Evolutionary conservation across 306 rosid species (phyloP).

Genomic region (Macrotyloma uniflorum): DNA sequence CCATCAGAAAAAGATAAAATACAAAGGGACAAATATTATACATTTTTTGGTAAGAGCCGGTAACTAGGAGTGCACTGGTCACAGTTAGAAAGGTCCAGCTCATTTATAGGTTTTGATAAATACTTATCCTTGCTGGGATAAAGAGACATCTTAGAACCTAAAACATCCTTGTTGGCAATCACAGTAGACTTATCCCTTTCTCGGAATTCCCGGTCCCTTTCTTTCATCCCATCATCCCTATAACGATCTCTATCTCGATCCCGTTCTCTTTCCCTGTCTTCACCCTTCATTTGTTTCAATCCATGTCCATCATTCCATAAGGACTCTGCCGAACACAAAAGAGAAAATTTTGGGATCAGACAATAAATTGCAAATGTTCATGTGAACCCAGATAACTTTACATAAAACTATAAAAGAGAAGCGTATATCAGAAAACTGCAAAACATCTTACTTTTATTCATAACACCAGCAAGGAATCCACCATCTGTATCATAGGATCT

Average conservation of each 20-base stretch:
- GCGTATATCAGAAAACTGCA: constrained; percentile 27
- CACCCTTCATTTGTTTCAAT: constrained; percentile 68
- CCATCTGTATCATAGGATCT: constrained; percentile 61
- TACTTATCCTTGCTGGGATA: constrained; percentile 93
- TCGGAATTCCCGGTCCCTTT: constrained; percentile 75
- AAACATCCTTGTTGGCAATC: constrained; percentile 67
- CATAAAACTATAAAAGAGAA: constrained; percentile 33
- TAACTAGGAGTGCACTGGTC: constrained; percentile 98
- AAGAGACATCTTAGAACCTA: constrained; percentile 67
- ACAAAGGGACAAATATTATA: constrained; percentile 40
- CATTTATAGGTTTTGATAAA: constrained; percentile 85
- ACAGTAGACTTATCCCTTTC: constrained; percentile 71
- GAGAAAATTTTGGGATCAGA: constrained; percentile 27
- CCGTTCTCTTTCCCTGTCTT: constrained; percentile 75
- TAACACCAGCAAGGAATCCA: constrained; percentile 99
- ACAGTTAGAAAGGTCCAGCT: constrained; percentile 96
- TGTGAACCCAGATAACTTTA: background rate
- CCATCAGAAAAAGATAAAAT: constrained; percentile 20
- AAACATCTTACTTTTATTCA: constrained; percentile 77
- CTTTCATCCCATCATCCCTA: constrained; percentile 78
- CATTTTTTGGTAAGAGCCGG: constrained; percentile 91
- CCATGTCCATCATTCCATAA: constrained; percentile 64
- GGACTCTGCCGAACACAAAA: constrained; percentile 56
- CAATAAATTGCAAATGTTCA: constrained; percentile 27
- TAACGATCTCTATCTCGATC: constrained; percentile 33